phyloP scores from a whole-genome alignment of 2,329 filamentous ascomycete genomes.

The Colletotrichum musae region DNA sequence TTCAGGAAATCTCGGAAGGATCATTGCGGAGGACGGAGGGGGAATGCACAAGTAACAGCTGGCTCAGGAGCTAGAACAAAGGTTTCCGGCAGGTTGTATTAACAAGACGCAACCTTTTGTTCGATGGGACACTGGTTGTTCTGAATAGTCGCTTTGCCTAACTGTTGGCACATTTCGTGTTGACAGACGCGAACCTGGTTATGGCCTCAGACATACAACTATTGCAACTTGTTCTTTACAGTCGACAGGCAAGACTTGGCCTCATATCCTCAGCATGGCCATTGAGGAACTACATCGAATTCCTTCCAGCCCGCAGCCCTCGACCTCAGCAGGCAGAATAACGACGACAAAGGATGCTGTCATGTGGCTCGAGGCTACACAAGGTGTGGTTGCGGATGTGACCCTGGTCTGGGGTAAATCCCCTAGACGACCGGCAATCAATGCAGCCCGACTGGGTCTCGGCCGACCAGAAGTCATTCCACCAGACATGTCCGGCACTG shows the following conservation, averaged over 20 bases:
- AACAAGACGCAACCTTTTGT: too few species aligned
- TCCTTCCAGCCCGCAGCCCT: too few species aligned
- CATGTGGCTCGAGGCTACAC: neutral
- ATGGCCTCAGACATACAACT: too few species aligned
- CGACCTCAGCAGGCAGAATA: too few species aligned
- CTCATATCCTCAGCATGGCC: too few species aligned
- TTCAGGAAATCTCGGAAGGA: neutral
- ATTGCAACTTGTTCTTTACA: too few species aligned
- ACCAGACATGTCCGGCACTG: constrained; percentile 25
- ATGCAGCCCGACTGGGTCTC: neutral
- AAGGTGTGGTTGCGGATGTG: constrained; percentile 10
- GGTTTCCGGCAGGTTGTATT: neutral
- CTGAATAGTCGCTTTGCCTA: too few species aligned
- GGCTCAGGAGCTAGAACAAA: neutral
- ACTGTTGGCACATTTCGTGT: too few species aligned
- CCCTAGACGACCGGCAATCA: constrained; percentile 23
- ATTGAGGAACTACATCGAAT: too few species aligned
- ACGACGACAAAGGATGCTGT: neutral
- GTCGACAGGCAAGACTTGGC: too few species aligned
- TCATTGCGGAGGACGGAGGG: neutral
- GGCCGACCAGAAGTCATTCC: constrained; percentile 19
- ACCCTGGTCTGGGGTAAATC: constrained; percentile 32
- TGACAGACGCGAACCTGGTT: too few species aligned
- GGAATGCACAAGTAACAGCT: neutral
- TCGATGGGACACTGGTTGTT: too few species aligned